These are phyloP conservation scores for Solanum appendiculatum DNA, from an alignment of 257 asterid genomes.

Conservation along the genomic window DNA sequence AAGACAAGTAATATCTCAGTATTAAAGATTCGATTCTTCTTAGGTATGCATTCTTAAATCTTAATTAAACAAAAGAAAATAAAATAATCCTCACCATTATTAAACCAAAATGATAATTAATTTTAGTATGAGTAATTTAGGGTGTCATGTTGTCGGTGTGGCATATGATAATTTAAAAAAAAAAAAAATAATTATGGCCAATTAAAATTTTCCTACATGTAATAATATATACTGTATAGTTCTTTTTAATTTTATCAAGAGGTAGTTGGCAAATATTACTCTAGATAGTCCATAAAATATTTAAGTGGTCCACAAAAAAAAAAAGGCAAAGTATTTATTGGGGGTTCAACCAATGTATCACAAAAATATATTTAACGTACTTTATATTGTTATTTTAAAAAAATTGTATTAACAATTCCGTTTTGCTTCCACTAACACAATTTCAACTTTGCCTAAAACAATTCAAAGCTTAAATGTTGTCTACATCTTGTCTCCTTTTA, in stretches of 20 bases:
- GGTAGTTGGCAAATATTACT: slow-evolving; percentile 22
- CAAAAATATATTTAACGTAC: background rate
- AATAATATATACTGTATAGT: background rate
- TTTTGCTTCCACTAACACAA: slow-evolving; percentile 17
- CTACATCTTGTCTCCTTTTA: background rate
- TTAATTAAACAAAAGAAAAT: background rate
- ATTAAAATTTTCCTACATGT: slow-evolving; percentile 15
- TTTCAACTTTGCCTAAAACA: background rate
- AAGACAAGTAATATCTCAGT: background rate
- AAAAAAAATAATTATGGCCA: background rate
- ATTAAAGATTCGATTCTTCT: background rate
- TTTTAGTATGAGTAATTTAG: background rate
- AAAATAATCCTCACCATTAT: background rate
- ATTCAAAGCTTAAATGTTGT: background rate
- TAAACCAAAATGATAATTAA: background rate
- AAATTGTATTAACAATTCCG: slow-evolving; percentile 1
- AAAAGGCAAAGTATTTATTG: background rate
- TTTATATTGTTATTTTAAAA: background rate
- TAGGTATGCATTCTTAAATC: background rate
- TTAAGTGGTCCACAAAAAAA: background rate
- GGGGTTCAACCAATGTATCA: background rate
- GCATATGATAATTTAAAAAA: background rate
- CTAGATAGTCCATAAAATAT: slow-evolving; percentile 24
- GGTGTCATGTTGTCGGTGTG: slow-evolving; percentile 22
- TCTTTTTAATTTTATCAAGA: slow-evolving; percentile 8